phyloP scores from a whole-genome alignment of 352 stramenopile genomes.

The Globisporangium apiculatum region DNA sequence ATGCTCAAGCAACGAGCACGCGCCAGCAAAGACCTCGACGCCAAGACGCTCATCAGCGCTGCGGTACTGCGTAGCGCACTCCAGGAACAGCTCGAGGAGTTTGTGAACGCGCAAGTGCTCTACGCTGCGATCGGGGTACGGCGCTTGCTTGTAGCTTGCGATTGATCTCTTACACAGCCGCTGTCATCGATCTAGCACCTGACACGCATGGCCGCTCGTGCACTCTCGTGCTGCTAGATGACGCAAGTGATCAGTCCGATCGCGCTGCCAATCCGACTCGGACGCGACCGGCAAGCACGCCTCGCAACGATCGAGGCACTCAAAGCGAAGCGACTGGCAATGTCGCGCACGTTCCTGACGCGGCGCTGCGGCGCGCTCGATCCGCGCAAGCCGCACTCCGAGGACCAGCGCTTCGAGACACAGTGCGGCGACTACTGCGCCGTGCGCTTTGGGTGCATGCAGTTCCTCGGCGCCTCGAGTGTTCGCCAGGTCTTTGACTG shows the following conservation, averaged over 20 bases:
- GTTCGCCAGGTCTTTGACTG: constrained; percentile 31
- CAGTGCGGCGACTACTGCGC: constrained; percentile 40
- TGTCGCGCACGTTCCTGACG: constrained; percentile 19
- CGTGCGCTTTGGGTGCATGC: constrained; percentile 38
- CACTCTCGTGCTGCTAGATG: background rate
- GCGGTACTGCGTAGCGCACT: constrained; percentile 15
- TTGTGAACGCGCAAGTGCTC: constrained; percentile 20
- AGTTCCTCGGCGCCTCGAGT: constrained; percentile 25
- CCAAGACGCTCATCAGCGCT: background rate
- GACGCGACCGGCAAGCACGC: constrained; percentile 3
- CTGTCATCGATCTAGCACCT: no score
- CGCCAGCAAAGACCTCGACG: background rate
- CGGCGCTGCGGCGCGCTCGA: constrained; percentile 16
- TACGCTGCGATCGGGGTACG: constrained; percentile 20
- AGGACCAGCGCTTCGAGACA: constrained; percentile 35
- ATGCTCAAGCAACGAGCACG: constrained; percentile 22
- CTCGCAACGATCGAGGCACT: constrained; percentile 10
- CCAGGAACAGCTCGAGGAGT: constrained; percentile 22
- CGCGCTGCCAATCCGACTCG: constrained; percentile 3
- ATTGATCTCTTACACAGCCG: no score
- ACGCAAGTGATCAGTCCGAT: constrained; percentile 10
- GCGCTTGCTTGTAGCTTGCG: no score
- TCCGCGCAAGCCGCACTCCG: constrained; percentile 14
- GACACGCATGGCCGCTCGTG: background rate
- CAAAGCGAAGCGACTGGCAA: constrained; percentile 20